A percentile compares a stretch with the other conserved stretches of the same genome.
phyloP scores from a whole-genome alignment of 352 stramenopile species.

The Hyphochytrium catenoides region DNA sequence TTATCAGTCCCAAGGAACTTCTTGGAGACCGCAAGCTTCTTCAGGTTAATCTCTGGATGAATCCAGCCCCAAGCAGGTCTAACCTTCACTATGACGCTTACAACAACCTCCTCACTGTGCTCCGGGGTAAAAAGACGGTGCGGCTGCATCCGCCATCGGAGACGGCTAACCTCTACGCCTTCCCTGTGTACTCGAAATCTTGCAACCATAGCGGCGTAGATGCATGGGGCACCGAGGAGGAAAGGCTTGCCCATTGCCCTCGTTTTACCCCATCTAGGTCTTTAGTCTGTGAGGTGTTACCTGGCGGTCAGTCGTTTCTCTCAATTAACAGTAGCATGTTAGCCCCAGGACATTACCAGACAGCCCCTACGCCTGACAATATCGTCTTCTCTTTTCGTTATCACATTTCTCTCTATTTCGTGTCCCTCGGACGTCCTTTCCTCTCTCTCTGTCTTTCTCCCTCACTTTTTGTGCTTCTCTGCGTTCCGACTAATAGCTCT shows the following conservation, averaged over 20 bases:
- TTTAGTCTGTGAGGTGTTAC: slow-evolving; percentile 1
- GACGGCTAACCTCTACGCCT: slow-evolving; percentile 21
- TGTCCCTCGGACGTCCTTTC: no score
- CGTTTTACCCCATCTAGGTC: slow-evolving; percentile 12
- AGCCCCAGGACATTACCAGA: not conserved
- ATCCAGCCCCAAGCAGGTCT: slow-evolving; percentile 21
- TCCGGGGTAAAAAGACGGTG: slow-evolving; percentile 35
- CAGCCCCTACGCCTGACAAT: not conserved
- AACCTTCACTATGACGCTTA: slow-evolving; percentile 57
- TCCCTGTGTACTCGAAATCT: slow-evolving; percentile 34
- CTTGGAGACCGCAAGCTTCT: slow-evolving; percentile 18
- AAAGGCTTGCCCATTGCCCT: slow-evolving; percentile 28
- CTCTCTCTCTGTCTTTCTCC: no score
- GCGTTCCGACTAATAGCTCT: not conserved
- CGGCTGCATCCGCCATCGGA: slow-evolving; percentile 36
- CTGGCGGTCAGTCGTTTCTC: not conserved
- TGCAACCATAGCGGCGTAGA: slow-evolving; percentile 54
- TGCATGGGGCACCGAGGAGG: no score
- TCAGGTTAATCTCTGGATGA: slow-evolving; percentile 64
- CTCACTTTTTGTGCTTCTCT: no score
- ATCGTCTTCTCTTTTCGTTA: not conserved
- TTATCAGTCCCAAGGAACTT: no score
- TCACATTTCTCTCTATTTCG: not conserved
- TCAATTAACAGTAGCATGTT: not conserved
- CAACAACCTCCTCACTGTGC: slow-evolving; percentile 37